Evolutionary conservation across 352 stramenopile species (phyloP), one percentile per base, ranked within the genome.

Genomic region (Phytophthora syringae): DNA sequence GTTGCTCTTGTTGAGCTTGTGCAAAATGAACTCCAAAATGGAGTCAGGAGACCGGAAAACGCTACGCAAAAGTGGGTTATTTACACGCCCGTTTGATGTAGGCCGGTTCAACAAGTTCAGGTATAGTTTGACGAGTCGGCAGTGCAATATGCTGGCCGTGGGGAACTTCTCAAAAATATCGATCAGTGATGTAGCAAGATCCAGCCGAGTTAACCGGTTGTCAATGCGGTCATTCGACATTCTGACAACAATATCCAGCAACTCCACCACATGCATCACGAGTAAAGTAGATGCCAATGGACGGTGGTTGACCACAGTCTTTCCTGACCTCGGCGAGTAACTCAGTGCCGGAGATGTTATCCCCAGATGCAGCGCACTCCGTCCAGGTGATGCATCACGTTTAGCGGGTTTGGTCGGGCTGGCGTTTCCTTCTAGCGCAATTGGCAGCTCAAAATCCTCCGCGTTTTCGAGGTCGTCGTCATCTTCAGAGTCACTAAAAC

Each of bases 131-230:
- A 93, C 74, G 15, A 93, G 56, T 13, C 80, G 75, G 37, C 80
- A 92, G 49, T 93, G 84, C 32, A 93, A 58, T 25, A 93, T 87
- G 50, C 86, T 93, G 5, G 84, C 82, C 16, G 77, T 85, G 0
- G 82, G 81, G 24, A 86, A 93, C 30, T 85, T 84, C 30, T 91
- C 76, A 36, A 93, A 93, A 39, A 92, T 78, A 34, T 88, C 67
- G 28, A 90, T 78, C 15, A 93, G 54, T 7, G 82, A 91, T 13
- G 70, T 83, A 0, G 80, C 74, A 2, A 90, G 64, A 39, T 89
- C 80, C 15, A 88, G 57, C 16, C 80, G 79, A 12, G 79, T 73
- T 15, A 93, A 56, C 3, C 67, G 71, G 4, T 59, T 82, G 25
- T 93, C 84, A 24, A 93, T 65, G 2, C 71, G 64, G 21, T 90